A percentile compares a stretch with the other conserved stretches of the same genome.
phyloP scores from a whole-genome alignment of 768 basidiomycete species.

The Tylopilus subfusipes region DNA sequence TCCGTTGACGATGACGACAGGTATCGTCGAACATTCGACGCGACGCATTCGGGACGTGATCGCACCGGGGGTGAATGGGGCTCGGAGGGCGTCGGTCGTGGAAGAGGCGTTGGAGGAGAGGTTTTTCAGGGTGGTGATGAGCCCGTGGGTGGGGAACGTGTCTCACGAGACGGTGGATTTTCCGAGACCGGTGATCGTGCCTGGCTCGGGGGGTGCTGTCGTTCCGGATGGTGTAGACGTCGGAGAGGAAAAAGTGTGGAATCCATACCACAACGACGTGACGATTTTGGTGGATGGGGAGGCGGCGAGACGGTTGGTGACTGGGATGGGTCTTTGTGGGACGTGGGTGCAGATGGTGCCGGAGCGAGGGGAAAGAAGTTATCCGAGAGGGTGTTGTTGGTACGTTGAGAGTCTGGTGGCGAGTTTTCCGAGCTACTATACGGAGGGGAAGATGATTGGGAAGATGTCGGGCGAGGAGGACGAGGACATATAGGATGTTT shows the following conservation, averaged over 20 bases:
- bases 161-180: conserved; percentile 38
- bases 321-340: conserved; percentile 34
- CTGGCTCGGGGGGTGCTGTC: conserved; percentile 29
- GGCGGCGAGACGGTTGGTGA: conserved; percentile 11
- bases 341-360: conserved; percentile 35
- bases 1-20: conserved; percentile 56
- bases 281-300: conserved; percentile 27
- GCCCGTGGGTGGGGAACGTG: conserved; percentile 43
- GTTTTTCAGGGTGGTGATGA: conserved; percentile 47
- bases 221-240: not conserved
- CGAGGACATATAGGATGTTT: not conserved
- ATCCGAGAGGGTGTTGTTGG: conserved; percentile 41
- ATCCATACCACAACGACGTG: conserved; percentile 32
- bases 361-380: conserved; percentile 2
- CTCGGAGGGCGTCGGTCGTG: conserved; percentile 21
- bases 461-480: not conserved
- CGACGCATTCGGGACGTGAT: conserved; percentile 50
- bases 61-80: conserved; percentile 26
- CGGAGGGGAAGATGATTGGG: conserved; percentile 11
- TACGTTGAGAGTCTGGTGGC: conserved; percentile 52
- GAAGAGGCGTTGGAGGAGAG: conserved; percentile 41
- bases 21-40: conserved; percentile 61
- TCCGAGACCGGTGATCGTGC: conserved; percentile 30
- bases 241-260: conserved; percentile 30
- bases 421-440: conserved; percentile 50